Evolutionary conservation across 1,284 basidiomycete genomes (phyloP), one percentile per base, ranked within the genome.

Genomic region (Ganoderma lingzhi): DNA sequence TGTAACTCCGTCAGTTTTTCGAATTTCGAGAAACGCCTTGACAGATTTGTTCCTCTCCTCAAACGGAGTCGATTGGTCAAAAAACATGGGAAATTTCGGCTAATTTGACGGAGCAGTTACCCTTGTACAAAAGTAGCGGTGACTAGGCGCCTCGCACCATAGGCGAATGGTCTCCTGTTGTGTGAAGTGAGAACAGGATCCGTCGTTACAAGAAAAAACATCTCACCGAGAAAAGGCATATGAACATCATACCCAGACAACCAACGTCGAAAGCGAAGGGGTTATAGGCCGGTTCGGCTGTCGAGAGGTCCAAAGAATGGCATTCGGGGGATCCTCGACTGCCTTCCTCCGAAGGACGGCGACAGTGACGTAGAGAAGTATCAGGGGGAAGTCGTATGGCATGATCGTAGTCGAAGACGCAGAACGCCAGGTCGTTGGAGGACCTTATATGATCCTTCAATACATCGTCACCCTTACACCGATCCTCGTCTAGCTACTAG

Each of bases 261-360:
- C 41, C 67, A 4, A 68, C 67, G 42, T 68, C 67, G 23, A 45
- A 67, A 12, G 62, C 55, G 62, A 67, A 67, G 2, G 66, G 66
- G 53, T 67, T 67, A 62, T 67, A 67, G 6, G n/a, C 8, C 2
- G 56, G 55, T 53, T 63, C 19, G 3, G 55, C 55, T 30, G 30
- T 35, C 17, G 45, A 48, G 17, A 48, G n/a, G 19, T 56, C 55
- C 14, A 8, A 19, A 5, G 55, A 30, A 15, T 56, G 55, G 19
- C 35, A 56, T 30, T 55, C 53, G 12, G 30, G 53, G 1, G 53
- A 55, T 30, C 53, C 53, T 28, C 53, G 28, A 48, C 32, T 10
- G 28, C 53, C 53, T 55, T 55, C 53, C 53, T 32, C 10, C 10
- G 53, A 28, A 30, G 55, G 55, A n/a, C 45, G 45, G n/a, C 45